These are phyloP conservation scores for Medicago lupulina DNA, from an alignment of 306 rosid species.

Conservation along the genomic window DNA sequence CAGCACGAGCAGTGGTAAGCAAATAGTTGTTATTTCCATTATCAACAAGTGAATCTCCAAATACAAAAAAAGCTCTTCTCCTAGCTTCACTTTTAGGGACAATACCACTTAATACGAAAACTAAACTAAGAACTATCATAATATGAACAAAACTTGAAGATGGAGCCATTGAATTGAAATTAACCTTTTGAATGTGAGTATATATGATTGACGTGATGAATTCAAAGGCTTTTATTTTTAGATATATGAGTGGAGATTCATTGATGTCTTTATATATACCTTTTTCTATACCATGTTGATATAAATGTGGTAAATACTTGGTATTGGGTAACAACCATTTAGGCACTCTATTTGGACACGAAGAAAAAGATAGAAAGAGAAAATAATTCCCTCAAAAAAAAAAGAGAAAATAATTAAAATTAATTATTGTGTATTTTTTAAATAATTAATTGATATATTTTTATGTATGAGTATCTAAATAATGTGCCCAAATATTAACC, in stretches of 20 bases:
- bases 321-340: too few relatives aligned
- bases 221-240: not conserved
- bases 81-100: slow-evolving; percentile 39
- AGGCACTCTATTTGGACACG: too few relatives aligned
- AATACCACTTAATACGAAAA: slow-evolving; percentile 5
- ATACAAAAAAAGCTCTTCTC: slow-evolving; percentile 64
- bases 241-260: not conserved
- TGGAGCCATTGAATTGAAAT: slow-evolving; percentile 36
- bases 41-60: slow-evolving; percentile 75
- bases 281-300: not conserved
- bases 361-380: too few relatives aligned
- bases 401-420: too few relatives aligned
- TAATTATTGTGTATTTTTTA: too few relatives aligned
- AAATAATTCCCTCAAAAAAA: too few relatives aligned
- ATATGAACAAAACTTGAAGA: not conserved
- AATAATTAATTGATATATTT: too few relatives aligned
- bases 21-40: slow-evolving; percentile 70
- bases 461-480: too few relatives aligned
- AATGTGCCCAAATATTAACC: too few relatives aligned
- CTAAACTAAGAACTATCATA: slow-evolving; percentile 3
- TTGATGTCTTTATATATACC: slow-evolving; percentile 13
- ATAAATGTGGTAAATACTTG: not conserved
- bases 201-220: not conserved
- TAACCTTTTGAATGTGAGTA: not conserved
- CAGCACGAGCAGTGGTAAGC: slow-evolving; percentile 62